These are phyloP conservation scores for Aureobasidium sp. DNA, from an alignment of 2,329 filamentous ascomycete genomes.

Conservation along the genomic window DNA sequence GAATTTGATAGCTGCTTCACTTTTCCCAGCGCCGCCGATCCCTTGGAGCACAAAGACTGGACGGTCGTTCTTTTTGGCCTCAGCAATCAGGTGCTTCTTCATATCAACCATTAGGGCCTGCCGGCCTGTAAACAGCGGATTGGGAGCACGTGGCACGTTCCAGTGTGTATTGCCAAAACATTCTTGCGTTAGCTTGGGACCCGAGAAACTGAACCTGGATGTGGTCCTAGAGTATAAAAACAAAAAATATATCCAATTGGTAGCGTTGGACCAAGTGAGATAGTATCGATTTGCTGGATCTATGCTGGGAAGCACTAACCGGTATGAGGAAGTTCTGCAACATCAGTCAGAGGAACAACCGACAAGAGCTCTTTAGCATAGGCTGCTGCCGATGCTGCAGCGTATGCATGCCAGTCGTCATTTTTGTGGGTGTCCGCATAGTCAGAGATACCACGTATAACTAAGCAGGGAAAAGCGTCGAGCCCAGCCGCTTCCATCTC, in stretches of 20 bases:
- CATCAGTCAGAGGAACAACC: neutral
- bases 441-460: constrained; percentile 18
- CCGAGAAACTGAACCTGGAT: too few relatives aligned
- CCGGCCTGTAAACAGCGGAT: neutral
- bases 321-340: neutral
- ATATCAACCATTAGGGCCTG: neutral
- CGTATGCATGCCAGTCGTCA: constrained; percentile 23
- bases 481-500: constrained; percentile 16
- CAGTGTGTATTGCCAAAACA: neutral
- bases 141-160: neutral
- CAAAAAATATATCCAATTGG: too few relatives aligned
- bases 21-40: constrained; percentile 25
- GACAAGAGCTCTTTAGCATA: constrained; percentile 14
- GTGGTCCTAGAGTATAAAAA: too few relatives aligned
- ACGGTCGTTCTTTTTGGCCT: neutral
- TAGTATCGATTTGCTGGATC: neutral
- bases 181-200: too few relatives aligned
- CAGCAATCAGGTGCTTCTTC: neutral
- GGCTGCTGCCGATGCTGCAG: constrained; percentile 21
- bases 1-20: constrained; percentile 25
- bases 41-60: constrained; percentile 22
- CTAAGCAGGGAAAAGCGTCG: constrained; percentile 15
- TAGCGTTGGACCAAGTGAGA: neutral
- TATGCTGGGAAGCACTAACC: neutral
- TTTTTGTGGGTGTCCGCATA: constrained; percentile 22